phyloP scores from a whole-genome alignment of 164 flowering plant genomes.

The Aristolochia contorta region DNA sequence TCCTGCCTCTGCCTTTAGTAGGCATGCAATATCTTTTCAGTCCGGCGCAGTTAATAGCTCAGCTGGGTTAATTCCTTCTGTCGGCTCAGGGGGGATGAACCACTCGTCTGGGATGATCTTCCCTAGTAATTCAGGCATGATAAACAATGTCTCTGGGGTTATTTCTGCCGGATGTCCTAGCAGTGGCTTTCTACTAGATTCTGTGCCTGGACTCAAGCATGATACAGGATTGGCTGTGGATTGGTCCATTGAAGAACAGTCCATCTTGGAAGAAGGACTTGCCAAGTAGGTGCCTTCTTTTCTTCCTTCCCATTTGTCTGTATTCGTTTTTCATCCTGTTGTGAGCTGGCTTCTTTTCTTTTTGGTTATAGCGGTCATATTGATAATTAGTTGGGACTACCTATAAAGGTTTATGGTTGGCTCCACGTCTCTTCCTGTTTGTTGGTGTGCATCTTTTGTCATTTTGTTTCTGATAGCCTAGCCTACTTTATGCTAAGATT shows the following conservation, averaged over 20 bases:
- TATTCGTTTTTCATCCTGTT: background rate
- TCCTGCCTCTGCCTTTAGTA: conserved; percentile 30
- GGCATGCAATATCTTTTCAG: conserved; percentile 45
- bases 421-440: background rate
- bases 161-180: conserved; percentile 25
- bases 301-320: background rate
- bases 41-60: conserved; percentile 32
- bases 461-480: background rate
- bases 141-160: conserved; percentile 21
- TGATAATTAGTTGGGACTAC: background rate
- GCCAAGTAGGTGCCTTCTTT: conserved; percentile 38
- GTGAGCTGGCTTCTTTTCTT: background rate
- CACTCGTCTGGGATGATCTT: conserved; percentile 24
- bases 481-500: no score
- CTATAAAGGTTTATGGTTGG: background rate
- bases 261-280: conserved; percentile 75
- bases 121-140: conserved; percentile 18
- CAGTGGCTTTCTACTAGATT: conserved; percentile 35
- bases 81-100: conserved; percentile 5
- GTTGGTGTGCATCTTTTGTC: background rate
- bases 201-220: conserved; percentile 51
- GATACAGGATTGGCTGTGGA: conserved; percentile 74
- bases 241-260: conserved; percentile 84
- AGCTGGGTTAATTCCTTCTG: conserved; percentile 19
- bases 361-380: background rate